Conservation (phyloP, 2,329 filamentous ascomycete species). For the Cytospora mali region DNA sequence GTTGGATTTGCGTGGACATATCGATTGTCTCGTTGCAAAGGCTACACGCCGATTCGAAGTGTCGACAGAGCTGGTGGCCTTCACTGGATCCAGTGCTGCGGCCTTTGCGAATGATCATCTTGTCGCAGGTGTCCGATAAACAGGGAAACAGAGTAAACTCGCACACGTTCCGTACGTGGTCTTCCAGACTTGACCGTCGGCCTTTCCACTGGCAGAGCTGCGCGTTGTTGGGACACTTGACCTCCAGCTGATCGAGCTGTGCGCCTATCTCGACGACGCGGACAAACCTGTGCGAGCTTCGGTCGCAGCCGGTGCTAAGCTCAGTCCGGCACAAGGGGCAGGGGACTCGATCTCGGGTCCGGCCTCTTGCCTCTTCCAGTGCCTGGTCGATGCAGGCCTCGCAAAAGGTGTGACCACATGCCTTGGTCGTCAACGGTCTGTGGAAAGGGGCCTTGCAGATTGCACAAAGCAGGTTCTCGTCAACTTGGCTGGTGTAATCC, state of each 20-base stretch:
- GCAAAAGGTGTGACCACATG: conserved; percentile 69
- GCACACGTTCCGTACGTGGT: conserved; percentile 61
- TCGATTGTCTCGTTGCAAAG: conserved; percentile 18
- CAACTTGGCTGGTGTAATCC: conserved; percentile 38
- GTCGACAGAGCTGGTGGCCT: conserved; percentile 49
- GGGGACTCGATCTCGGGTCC: conserved; percentile 43
- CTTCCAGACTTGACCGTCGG: conserved; percentile 56
- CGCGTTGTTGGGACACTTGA: conserved; percentile 57
- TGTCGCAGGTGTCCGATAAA: conserved; percentile 53
- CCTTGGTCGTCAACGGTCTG: conserved; percentile 58
- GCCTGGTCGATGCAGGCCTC: conserved; percentile 55
- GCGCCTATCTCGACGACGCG: conserved; percentile 42
- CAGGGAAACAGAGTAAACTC: conserved; percentile 59
- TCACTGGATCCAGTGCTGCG: conserved; percentile 41
- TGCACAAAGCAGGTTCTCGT: conserved; percentile 42
- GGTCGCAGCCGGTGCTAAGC: conserved; percentile 34
- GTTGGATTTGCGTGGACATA: conserved; percentile 33
- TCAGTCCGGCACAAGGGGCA: conserved; percentile 63
- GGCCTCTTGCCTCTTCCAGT: conserved; percentile 5
- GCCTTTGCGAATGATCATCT: conserved; percentile 55
- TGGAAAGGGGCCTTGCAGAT: conserved; percentile 63
- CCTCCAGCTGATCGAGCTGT: conserved; percentile 61
- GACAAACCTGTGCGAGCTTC: conserved; percentile 10
- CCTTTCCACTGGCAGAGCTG: conserved; percentile 55
- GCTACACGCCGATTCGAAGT: conserved; percentile 40